Evolutionary conservation across 2,329 filamentous ascomycete genomes (phyloP), one percentile per base, ranked within the genome.

Genomic region (Nakataea oryzae): DNA sequence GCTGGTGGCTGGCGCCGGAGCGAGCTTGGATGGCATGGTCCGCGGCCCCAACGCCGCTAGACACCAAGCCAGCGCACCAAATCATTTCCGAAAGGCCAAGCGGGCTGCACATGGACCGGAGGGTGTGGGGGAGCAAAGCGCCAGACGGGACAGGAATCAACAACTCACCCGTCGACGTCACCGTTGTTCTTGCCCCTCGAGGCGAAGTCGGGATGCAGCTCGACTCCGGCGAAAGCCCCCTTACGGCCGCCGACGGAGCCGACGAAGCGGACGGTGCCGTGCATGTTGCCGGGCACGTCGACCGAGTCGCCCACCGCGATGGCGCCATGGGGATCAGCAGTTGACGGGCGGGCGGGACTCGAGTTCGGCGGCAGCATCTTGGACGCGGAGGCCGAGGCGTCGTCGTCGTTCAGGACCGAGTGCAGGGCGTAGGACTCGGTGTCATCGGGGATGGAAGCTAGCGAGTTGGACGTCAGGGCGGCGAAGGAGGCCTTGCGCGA

Each of bases 281-380:
- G 80, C 92, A 99, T 96, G 73, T 88, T 91, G 55, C 95, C 95
- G 1, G 93, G 93, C 58, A 97, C 93, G 68, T 97, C 93, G 65
- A 97, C 93, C 41, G 81, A 74, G 72, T 97, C 93, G 67, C 93
- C 93, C 54, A 95, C 81, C 66, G 86, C 82, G 64, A 96, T 74
- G 64, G 78, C 71, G 61, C 82, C 80, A 11, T 50, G 41, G 21
- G 41, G 41, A 64, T 76, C 75, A 66, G 71, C 78, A 67, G 78
- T 75, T 62, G 73, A 64, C 72, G 64, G 71, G 74, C 81, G 77
- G 62, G 77, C 78, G 29, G 84, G 84, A 0, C 83, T 86, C 60
- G 76, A 72, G 41, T 81, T 83, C 59, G 76, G 72, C 58, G 81
- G 83, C 59, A 78, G 76, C 79, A 84, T 84, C 61, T 73, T 80